These are phyloP conservation scores for Cryptococcus amylolentus DNA, from an alignment of 1,284 basidiomycete species.

Conservation along the genomic window DNA sequence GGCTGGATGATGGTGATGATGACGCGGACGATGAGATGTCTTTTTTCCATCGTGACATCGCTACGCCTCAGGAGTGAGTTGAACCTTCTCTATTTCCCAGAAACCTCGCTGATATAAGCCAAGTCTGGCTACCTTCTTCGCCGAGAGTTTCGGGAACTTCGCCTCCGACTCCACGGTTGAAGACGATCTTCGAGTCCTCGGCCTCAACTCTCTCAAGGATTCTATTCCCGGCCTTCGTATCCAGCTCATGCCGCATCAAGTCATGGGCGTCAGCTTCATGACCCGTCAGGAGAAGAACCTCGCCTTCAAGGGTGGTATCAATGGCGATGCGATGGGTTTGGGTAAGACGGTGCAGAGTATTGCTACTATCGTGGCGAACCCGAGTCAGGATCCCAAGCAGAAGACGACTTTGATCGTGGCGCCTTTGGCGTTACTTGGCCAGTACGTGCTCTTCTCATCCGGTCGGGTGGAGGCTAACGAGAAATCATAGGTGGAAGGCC, in stretches of 20 bases:
- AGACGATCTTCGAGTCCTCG: conserved; percentile 28
- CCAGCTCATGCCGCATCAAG: conserved; percentile 47
- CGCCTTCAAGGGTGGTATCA: conserved; percentile 41
- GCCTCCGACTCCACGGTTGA: conserved; percentile 34
- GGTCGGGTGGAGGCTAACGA: not conserved
- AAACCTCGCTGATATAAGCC: not conserved
- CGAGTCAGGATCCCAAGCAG: conserved; percentile 33
- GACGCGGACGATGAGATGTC: conserved; percentile 6
- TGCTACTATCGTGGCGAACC: conserved; percentile 43
- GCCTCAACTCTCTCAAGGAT: conserved; percentile 22
- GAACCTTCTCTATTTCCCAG: not conserved
- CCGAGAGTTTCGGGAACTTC: conserved; percentile 38
- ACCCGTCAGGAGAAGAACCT: conserved; percentile 37
- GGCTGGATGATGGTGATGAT: not conserved
- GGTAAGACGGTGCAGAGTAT: conserved; percentile 49
- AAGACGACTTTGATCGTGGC: conserved; percentile 51
- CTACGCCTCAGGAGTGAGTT: conserved; percentile 13
- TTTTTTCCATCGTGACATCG: not conserved
- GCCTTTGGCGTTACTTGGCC: conserved; percentile 47
- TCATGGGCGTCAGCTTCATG: conserved; percentile 49
- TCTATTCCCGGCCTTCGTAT: conserved; percentile 31
- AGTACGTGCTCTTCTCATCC: conserved; percentile 23
- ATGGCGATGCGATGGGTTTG: conserved; percentile 41
- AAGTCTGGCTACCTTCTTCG: conserved; percentile 38
- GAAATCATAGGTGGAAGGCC: conserved; percentile 38